phyloP scores from a whole-genome alignment of 176 grass and related monocot species.

The Alloteropsis semialata region DNA sequence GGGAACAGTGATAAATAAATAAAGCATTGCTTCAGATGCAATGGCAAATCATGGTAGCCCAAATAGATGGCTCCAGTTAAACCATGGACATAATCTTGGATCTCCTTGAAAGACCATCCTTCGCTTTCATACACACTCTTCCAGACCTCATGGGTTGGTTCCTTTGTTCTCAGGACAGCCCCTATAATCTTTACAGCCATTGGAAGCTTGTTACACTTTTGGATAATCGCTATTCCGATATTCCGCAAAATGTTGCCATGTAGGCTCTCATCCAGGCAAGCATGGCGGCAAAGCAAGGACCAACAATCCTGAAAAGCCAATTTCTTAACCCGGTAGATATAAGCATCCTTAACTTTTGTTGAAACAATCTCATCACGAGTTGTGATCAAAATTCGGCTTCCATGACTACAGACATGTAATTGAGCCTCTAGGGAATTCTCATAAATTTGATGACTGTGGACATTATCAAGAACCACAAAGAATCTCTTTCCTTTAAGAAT shows the following conservation, averaged over 20 bases:
- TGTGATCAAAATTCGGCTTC: slow-evolving; percentile 52
- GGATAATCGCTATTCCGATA: slow-evolving; percentile 42
- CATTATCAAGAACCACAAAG: slow-evolving; percentile 50
- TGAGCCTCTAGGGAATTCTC: slow-evolving; percentile 31
- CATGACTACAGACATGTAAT: slow-evolving; percentile 22
- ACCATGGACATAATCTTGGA: slow-evolving; percentile 12
- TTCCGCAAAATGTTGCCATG: slow-evolving; percentile 24
- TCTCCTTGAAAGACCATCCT: slow-evolving; percentile 39
- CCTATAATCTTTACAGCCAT: slow-evolving; percentile 51
- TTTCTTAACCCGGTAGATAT: slow-evolving; percentile 25
- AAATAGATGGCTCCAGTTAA: slow-evolving; percentile 51
- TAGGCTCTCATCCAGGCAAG: slow-evolving; percentile 12
- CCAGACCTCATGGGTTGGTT: slow-evolving; percentile 33
- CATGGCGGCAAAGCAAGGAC: slow-evolving; percentile 44
- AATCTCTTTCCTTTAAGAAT: slow-evolving; percentile 48
- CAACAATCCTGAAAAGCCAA: slow-evolving; percentile 39
- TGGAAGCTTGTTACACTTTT: slow-evolving; percentile 51
- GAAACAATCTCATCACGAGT: slow-evolving; percentile 40
- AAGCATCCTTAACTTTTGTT: slow-evolving; percentile 21
- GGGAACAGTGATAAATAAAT: slow-evolving; percentile 61
- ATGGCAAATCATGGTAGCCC: slow-evolving; percentile 51
- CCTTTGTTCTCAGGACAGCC: slow-evolving; percentile 45
- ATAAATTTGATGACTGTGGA: slow-evolving; percentile 26
- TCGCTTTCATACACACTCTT: slow-evolving; percentile 38
- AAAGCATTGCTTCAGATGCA: slow-evolving; percentile 58